Percentiles rank a stretch among this genome's conserved stretches.
These are phyloP conservation scores for Metschnikowia lochheadii DNA, from an alignment of 805 yeast genomes.

Conservation along the genomic window DNA sequence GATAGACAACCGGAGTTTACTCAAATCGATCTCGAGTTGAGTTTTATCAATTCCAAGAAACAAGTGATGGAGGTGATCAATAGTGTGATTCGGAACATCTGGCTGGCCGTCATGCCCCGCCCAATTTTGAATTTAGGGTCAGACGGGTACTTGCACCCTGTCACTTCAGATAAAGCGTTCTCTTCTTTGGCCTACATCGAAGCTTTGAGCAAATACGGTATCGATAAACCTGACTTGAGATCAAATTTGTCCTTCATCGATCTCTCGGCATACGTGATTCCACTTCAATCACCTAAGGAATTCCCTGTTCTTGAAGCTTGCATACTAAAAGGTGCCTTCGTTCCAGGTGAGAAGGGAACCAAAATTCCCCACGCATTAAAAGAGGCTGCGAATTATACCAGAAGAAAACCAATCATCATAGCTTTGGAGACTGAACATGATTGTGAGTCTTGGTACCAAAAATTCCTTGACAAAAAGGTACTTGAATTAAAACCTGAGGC, in stretches of 20 bases:
- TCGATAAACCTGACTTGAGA: constrained; percentile 92
- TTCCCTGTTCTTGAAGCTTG: constrained; percentile 77
- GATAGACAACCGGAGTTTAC: constrained; percentile 98
- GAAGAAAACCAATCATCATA: constrained; percentile 55
- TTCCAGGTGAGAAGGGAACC: constrained; percentile 14
- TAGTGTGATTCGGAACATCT: constrained; percentile 48
- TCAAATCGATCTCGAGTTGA: constrained; percentile 93
- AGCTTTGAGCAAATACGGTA: constrained; percentile 73
- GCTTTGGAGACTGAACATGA: constrained; percentile 45
- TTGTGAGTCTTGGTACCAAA: constrained; percentile 41
- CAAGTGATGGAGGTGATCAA: constrained; percentile 64
- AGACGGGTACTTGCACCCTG: constrained; percentile 26
- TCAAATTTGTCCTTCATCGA: constrained; percentile 49
- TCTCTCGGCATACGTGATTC: constrained; percentile 38
- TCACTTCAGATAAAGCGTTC: constrained; percentile 9
- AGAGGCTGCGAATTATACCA: constrained; percentile 44
- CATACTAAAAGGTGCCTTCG: constrained; percentile 50
- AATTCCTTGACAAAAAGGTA: constrained; percentile 29
- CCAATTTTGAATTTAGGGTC: constrained; percentile 37
- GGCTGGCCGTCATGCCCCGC: constrained; percentile 45
- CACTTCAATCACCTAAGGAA: constrained; percentile 26
- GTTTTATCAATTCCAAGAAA: constrained; percentile 65
- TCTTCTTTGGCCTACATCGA: constrained; percentile 57
- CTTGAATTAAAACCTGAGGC: constrained; percentile 16
- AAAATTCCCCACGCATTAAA: constrained; percentile 37